Conservation (phyloP, 2,329 filamentous ascomycete species). For the Trichoderma atroviride region DNA sequence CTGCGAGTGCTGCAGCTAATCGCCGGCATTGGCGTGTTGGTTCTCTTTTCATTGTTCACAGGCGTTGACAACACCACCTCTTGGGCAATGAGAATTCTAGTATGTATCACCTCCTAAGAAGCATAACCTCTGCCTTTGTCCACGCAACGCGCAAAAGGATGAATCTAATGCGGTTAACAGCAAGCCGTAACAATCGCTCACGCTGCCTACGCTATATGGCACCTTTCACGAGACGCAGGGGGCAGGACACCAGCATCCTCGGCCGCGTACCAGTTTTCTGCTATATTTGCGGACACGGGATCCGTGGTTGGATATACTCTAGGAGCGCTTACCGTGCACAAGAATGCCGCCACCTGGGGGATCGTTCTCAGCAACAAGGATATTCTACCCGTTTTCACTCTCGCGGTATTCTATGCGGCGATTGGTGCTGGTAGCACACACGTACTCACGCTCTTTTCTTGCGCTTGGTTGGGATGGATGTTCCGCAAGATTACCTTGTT, state of each 20-base stretch:
- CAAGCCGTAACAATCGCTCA: slow-evolving; percentile 74
- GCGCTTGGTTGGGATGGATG: slow-evolving; percentile 72
- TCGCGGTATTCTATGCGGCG: slow-evolving; percentile 69
- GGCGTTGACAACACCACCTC: slow-evolving; percentile 64
- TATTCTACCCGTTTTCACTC: slow-evolving; percentile 62
- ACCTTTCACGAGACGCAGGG: slow-evolving; percentile 71
- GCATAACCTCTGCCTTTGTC: neutral
- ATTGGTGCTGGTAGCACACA: slow-evolving; percentile 69
- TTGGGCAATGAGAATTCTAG: slow-evolving; percentile 77
- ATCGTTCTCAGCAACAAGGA: slow-evolving; percentile 64
- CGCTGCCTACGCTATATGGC: slow-evolving; percentile 77
- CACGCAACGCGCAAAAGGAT: neutral
- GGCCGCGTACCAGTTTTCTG: slow-evolving; percentile 87
- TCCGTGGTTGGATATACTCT: slow-evolving; percentile 60
- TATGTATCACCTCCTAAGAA: slow-evolving; percentile 43
- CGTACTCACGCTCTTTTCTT: slow-evolving; percentile 68
- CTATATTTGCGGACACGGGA: slow-evolving; percentile 68
- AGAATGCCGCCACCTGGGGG: slow-evolving; percentile 59
- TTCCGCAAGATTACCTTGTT: slow-evolving; percentile 82
- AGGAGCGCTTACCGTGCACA: slow-evolving; percentile 51
- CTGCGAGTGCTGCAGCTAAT: slow-evolving; percentile 69
- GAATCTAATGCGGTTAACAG: slow-evolving; percentile 48
- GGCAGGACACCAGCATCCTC: slow-evolving; percentile 77
- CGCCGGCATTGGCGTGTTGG: slow-evolving; percentile 70
- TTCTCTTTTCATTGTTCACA: slow-evolving; percentile 76